Evolutionary conservation across 2,329 filamentous ascomycete species (phyloP), one percentile per base, ranked within the genome.

Genomic region (Hypoxylon sp.): DNA sequence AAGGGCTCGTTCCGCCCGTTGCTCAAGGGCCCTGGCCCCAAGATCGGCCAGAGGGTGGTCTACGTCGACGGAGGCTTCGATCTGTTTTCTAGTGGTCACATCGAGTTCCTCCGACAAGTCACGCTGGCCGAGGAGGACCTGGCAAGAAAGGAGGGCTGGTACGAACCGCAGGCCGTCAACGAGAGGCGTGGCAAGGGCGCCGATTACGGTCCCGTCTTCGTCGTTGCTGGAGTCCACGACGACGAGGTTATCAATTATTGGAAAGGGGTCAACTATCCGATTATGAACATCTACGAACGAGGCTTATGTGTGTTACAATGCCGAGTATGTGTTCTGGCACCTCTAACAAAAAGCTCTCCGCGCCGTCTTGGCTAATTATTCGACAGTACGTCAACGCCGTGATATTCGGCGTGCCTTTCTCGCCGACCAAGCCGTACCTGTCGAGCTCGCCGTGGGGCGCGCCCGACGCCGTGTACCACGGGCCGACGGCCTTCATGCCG

Each of bases 231-330:
- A 45, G 88, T 99, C 20, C 95, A 99, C 75, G 91, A 97, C 69
- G 95, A 99, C 73, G 87, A 89, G 63, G 92, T 96, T 58, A 96
- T 99, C 75, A 99, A 99, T 76, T 81, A 89, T 69, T 96, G 92
- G 90, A 98, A 98, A 77, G 94, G 95, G 29, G 83, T 97, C 69
- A 99, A 99, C 78, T 99, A 97, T 73, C 95, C 95, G 21, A 98
- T 99, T 78, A 99, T 99, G 95, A 99, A 98, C 79, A 93, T 97
- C 55, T 97, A 94, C 70, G 95, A 99, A 80, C 89, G 95, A 37
- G 93, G 93, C 1, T 86, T 99, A 18, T 99, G 95, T 73, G 94
- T 98, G 24, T 79, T 98, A 62, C 95, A 99, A 72, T 99, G 95
- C 81, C 89, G 89, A 75, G 91, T 94, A 80, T 69, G 84, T 62